phyloP scores from a whole-genome alignment of 1,284 basidiomycete species.

The Rhizopogon parksii region DNA sequence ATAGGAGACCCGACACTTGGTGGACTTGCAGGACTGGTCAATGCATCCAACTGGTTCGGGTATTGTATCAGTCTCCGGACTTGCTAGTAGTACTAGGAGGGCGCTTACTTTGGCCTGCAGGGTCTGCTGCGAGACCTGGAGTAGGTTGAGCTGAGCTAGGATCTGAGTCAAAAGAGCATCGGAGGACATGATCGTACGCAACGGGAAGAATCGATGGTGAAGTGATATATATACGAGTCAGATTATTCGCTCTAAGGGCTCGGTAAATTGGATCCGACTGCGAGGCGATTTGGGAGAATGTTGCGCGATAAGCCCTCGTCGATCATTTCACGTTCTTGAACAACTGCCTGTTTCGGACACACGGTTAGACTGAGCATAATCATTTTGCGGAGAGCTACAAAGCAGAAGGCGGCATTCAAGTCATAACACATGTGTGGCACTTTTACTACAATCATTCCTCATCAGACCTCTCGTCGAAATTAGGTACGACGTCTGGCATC shows the following conservation, averaged over 20 bases:
- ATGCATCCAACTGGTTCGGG: constrained; percentile 32
- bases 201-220: neutral
- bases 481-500: neutral
- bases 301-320: too few relatives aligned
- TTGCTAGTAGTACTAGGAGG: neutral
- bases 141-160: constrained; percentile 56
- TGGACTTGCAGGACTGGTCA: constrained; percentile 25
- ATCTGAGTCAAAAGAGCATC: constrained; percentile 69
- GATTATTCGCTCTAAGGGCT: neutral
- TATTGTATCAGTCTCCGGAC: constrained; percentile 1
- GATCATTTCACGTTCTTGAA: too few relatives aligned
- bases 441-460: neutral
- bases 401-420: too few relatives aligned
- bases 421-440: too few relatives aligned
- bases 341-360: too few relatives aligned
- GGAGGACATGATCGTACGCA: constrained; percentile 36
- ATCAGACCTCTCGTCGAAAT: constrained; percentile 15
- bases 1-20: constrained; percentile 19
- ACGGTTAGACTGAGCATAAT: too few relatives aligned
- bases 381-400: too few relatives aligned
- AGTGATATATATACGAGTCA: constrained; percentile 3
- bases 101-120: constrained; percentile 62
- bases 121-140: constrained; percentile 67
- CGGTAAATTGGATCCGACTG: neutral
- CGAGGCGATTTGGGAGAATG: neutral